Evolutionary conservation across 257 asterid genomes (phyloP).

Genomic region (Solanum bukasovii): DNA sequence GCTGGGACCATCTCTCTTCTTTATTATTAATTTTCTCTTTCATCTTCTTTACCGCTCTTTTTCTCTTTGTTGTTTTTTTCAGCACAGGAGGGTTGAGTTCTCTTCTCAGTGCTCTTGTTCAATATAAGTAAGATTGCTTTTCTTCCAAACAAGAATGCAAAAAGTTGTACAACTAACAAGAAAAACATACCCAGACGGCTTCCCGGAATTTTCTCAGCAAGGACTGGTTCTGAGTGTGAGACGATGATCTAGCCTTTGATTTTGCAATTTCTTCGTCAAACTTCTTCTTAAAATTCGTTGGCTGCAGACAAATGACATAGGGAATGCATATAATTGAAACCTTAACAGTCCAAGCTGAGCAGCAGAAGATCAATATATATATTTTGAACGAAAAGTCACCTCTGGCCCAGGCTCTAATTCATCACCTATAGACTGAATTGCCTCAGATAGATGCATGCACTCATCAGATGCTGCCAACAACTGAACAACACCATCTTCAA

Average conservation of each 20-base stretch:
- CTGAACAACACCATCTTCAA: constrained; percentile 48
- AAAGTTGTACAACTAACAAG: neutral
- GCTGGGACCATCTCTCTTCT: neutral
- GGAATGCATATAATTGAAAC: neutral
- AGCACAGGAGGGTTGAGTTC: neutral
- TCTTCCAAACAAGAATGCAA: neutral
- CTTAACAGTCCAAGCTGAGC: neutral
- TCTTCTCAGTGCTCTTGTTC: neutral
- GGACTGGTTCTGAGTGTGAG: constrained; percentile 34
- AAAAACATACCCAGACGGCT: constrained; percentile 71
- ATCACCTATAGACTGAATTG: constrained; percentile 47
- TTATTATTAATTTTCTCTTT: neutral
- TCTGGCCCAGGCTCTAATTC: constrained; percentile 48
- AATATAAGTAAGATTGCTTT: neutral
- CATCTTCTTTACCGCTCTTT: neutral
- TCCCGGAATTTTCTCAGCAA: constrained; percentile 71
- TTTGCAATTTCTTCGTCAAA: constrained; percentile 50
- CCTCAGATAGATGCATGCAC: constrained; percentile 55
- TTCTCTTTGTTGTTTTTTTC: neutral
- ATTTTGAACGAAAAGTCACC: constrained; percentile 27
- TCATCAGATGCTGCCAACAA: constrained; percentile 62
- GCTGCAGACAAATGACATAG: constrained; percentile 33
- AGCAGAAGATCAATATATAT: neutral
- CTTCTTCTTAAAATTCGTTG: constrained; percentile 60
- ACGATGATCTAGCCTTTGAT: constrained; percentile 30